Percentiles rank a stretch among this genome's conserved stretches.
Conservation (phyloP, 2,329 filamentous ascomycete genomes). For the Trematosphaeria pertusa region DNA sequence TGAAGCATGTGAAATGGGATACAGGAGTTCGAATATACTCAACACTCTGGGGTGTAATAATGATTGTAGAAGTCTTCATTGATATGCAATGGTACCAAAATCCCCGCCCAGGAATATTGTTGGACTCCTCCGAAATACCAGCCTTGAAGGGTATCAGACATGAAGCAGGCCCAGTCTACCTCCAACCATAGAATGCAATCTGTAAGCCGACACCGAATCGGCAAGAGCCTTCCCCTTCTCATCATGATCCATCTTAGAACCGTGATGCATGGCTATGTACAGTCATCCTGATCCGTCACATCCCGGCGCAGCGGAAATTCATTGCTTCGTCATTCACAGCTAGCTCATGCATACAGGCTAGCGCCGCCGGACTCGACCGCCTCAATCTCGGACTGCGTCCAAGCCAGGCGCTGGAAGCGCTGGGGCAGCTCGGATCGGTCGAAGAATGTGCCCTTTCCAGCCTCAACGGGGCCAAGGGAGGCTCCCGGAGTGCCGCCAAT, state of each 20-base stretch:
- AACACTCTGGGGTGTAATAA: too few relatives aligned
- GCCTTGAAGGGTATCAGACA: conserved; percentile 39
- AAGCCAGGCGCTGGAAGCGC: conserved; percentile 78
- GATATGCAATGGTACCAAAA: too few relatives aligned
- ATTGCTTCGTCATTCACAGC: conserved; percentile 13
- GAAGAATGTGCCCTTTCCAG: conserved; percentile 79
- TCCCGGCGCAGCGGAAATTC: conserved; percentile 19
- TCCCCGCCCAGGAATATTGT: too few relatives aligned
- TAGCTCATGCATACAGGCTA: conserved; percentile 60
- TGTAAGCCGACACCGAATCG: not conserved
- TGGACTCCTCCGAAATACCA: conserved; percentile 16
- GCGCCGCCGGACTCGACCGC: conserved; percentile 94
- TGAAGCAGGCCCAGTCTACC: conserved; percentile 10
- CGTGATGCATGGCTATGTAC: conserved; percentile 26
- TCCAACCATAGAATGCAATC: not conserved
- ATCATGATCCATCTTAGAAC: conserved; percentile 14
- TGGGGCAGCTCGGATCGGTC: conserved; percentile 86
- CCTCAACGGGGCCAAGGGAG: conserved; percentile 73
- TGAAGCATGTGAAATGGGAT: too few relatives aligned
- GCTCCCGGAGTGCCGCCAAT: conserved; percentile 71
- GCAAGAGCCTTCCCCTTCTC: conserved; percentile 7
- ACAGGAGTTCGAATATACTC: too few relatives aligned
- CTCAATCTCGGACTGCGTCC: conserved; percentile 87
- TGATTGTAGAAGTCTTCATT: too few relatives aligned
- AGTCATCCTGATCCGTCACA: conserved; percentile 20